Evolutionary conservation across 257 asterid species (phyloP), one percentile per base, ranked within the genome.

Genomic region (Fraxinus cuspidata): DNA sequence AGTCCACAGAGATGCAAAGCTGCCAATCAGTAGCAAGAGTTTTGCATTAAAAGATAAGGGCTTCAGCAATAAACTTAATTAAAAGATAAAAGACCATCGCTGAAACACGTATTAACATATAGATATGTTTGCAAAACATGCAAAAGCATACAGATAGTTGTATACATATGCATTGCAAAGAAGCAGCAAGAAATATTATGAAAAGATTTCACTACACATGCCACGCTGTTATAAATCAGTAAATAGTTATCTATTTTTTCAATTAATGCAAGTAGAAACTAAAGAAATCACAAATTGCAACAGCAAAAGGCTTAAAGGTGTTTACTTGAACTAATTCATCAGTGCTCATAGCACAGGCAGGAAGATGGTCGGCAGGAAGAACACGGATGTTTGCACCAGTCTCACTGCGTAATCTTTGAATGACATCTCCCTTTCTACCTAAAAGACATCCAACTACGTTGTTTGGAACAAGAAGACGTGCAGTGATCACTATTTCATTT

Each of bases 361-460:
- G 90, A 76, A 91, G 90, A 83, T 84, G 85, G 23, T 91, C 97
- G 19, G 92, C 85, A 23, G 96, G 86, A 74, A 86, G 90, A 83
- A 93, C 86, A 40, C 94, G 96, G 79, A 93, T 90, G 86, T 84
- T 89, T 80, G 96, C 97, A 85, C 96, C 91, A 75, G 94, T 91
- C 83, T 90, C 92, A 53, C 87, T 87, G 60, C 97, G 90, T 84
- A 90, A 85, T 86, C 91, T 87, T 86, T 89, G 97, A 80, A 92
- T 93, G 82, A 93, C 96, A 74, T 93, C 97, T 42, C 97, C 93
- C 78, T 91, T 91, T 84, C 85, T 88, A 44, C 97, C 97, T 77
- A 93, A 77, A 72, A 93, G 84, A 72, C 97, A 91, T 74, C 97
- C 97, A 73, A 89, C 91, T 81, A 83, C 58, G 80, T 86, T 86